Base-by-base conservation (phyloP, 306 rosid genomes). In the Lablab purpureus region DNA sequence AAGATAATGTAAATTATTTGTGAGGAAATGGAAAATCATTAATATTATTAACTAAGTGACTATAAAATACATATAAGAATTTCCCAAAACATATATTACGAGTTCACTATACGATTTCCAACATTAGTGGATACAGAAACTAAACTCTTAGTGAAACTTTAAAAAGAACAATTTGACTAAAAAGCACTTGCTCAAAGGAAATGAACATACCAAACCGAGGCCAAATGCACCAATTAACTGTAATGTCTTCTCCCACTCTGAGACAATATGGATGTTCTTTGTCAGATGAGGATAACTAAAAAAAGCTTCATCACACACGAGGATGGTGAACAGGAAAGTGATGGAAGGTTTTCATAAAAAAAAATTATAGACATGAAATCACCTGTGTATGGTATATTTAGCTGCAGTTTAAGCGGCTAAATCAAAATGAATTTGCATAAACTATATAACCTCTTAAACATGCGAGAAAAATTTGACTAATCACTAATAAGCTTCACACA, bases 241-340 rank as follows among this genome's bases (percentile, higher is more conserved):
- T 66, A 95, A 79, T 28, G 97, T 90, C 79, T 76, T 91, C 92
- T 95, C 98, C 99, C 99, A 95, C 74, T 95, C 99, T 92, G 95
- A 64, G 55, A 88, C 55, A 66, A 40, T 55, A 74, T 58, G 28
- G 76, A 83, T 45, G 64, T 32, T 64, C 58, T 65, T 56, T 51
- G 89, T 89, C 52, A 86, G 79, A 76, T 49, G 41, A 69, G 52
- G 67, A 7, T 45, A 79, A 40, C 37, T 13, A 41, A 75, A 51
- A 8, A 12, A 74, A 14, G 10, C 23, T 9, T 63, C 64, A 56
- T 41, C 41, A 50, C 62, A 41, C n/a, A 69, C n/a, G 36, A 34
- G 34, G 54, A 63, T 78, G 84, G 46, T 51, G 45, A 47, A 46
- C 22, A 71, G 25, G 37, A 60, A 71, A 47, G 25, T 73, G 66